These are phyloP conservation scores for Tolypocladium album DNA, from an alignment of 2,329 filamentous ascomycete genomes.

Conservation along the genomic window DNA sequence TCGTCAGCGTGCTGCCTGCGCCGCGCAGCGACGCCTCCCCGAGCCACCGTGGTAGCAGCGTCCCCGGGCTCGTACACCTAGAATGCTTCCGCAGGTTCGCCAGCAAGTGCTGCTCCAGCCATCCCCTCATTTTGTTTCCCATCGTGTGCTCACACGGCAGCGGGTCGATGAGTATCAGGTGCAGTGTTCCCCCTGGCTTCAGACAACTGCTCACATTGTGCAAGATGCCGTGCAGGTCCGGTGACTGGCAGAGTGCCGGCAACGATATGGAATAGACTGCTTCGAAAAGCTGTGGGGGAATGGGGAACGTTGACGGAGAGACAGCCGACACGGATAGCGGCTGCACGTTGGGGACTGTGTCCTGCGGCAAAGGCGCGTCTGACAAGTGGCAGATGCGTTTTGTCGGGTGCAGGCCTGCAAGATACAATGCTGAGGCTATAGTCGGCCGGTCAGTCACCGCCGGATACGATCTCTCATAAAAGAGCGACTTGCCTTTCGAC, in stretches of 20 bases:
- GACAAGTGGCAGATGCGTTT: slow-evolving; percentile 36
- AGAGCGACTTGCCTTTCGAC: slow-evolving; percentile 27
- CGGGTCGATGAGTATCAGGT: slow-evolving; percentile 53
- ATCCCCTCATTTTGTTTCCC: slow-evolving; percentile 45
- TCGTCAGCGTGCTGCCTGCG: slow-evolving; percentile 34
- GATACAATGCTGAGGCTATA: slow-evolving; percentile 36
- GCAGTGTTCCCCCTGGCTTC: slow-evolving; percentile 41
- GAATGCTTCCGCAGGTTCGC: slow-evolving; percentile 48
- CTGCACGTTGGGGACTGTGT: slow-evolving; percentile 26
- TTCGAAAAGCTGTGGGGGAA: slow-evolving; percentile 33
- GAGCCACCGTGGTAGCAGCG: slow-evolving; percentile 49
- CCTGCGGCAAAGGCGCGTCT: slow-evolving; percentile 24
- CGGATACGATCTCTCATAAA: not conserved
- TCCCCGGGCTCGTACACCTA: slow-evolving; percentile 48
- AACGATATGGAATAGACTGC: slow-evolving; percentile 43
- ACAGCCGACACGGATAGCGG: slow-evolving; percentile 27
- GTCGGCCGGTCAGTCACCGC: not conserved
- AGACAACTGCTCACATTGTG: slow-evolving; percentile 46
- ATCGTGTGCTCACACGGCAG: slow-evolving; percentile 43
- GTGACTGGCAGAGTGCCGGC: slow-evolving; percentile 43
- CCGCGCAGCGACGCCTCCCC: slow-evolving; percentile 41
- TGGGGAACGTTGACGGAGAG: slow-evolving; percentile 21
- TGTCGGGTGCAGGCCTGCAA: slow-evolving; percentile 31
- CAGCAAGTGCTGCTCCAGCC: slow-evolving; percentile 52
- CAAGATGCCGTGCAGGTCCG: slow-evolving; percentile 45